Evolutionary conservation across 139 green algal species (phyloP).

Genomic region (Gonium pectorale): DNA sequence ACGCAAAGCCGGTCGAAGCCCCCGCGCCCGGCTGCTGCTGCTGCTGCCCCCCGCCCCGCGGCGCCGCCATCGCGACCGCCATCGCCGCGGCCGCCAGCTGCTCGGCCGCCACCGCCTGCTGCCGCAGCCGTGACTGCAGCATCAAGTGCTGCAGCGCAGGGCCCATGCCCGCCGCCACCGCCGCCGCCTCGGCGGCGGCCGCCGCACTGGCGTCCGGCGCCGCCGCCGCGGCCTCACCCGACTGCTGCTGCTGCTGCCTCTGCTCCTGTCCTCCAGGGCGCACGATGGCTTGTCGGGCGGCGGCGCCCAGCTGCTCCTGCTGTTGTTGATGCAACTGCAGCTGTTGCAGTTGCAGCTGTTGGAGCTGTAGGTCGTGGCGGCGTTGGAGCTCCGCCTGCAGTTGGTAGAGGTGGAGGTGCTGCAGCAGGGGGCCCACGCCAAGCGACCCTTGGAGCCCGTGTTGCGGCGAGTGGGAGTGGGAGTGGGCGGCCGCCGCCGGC

Average conservation of each 20-base stretch:
- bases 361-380: neutral
- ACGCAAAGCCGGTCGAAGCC: too few species aligned
- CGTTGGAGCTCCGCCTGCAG: neutral
- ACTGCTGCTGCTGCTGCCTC: neutral
- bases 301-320: neutral
- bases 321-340: neutral
- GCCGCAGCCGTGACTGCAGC: neutral
- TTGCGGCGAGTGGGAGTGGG: too few species aligned
- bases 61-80: neutral
- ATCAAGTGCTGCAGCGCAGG: constrained; percentile 26
- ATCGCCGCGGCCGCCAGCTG: neutral
- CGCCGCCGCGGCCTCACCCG: neutral
- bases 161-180: neutral
- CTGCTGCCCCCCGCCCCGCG: too few species aligned
- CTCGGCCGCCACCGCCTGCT: constrained; percentile 35
- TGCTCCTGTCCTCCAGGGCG: neutral
- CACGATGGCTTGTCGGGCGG: neutral
- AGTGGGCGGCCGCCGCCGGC: too few species aligned
- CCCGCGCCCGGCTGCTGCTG: too few species aligned
- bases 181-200: neutral
- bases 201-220: neutral
- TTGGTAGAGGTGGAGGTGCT: neutral
- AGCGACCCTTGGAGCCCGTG: too few species aligned
- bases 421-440: too few species aligned
- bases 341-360: neutral